These are phyloP conservation scores for Cadophora luteo-olivacea DNA, from an alignment of 2,329 filamentous ascomycete species.

Conservation along the genomic window DNA sequence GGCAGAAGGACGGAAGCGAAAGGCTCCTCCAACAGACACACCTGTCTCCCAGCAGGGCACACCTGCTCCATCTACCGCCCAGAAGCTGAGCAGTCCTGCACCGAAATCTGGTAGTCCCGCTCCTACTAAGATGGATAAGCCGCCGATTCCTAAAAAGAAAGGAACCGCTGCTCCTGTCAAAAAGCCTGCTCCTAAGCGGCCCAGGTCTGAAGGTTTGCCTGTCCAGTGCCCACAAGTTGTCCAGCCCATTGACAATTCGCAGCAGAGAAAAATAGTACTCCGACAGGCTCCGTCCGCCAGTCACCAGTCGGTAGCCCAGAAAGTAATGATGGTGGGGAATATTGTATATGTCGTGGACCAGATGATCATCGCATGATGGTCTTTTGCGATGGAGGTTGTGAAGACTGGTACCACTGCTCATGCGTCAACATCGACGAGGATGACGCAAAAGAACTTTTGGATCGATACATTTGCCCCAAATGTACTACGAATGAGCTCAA, in stretches of 20 bases:
- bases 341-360: constrained; percentile 44
- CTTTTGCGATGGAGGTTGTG: constrained; percentile 43
- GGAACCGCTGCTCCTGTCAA: constrained; percentile 36
- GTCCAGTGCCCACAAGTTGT: neutral
- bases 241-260: neutral
- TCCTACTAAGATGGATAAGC: constrained; percentile 36
- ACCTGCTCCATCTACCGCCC: constrained; percentile 30
- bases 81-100: constrained; percentile 24
- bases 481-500: constrained; percentile 37
- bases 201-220: constrained; percentile 36
- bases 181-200: constrained; percentile 35
- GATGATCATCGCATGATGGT: constrained; percentile 46
- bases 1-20: constrained; percentile 39
- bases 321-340: constrained; percentile 44
- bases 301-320: constrained; percentile 30
- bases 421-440: constrained; percentile 41
- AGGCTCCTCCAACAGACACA: constrained; percentile 32
- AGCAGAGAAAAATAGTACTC: constrained; percentile 22
- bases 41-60: constrained; percentile 40
- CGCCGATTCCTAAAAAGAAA: constrained; percentile 36
- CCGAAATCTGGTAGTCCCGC: constrained; percentile 33
- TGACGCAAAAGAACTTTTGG: constrained; percentile 42
- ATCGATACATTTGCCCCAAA: constrained; percentile 43
- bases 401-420: constrained; percentile 45
- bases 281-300: constrained; percentile 26